phyloP scores from a whole-genome alignment of 345 rosid genomes.

The Punica granatum region DNA sequence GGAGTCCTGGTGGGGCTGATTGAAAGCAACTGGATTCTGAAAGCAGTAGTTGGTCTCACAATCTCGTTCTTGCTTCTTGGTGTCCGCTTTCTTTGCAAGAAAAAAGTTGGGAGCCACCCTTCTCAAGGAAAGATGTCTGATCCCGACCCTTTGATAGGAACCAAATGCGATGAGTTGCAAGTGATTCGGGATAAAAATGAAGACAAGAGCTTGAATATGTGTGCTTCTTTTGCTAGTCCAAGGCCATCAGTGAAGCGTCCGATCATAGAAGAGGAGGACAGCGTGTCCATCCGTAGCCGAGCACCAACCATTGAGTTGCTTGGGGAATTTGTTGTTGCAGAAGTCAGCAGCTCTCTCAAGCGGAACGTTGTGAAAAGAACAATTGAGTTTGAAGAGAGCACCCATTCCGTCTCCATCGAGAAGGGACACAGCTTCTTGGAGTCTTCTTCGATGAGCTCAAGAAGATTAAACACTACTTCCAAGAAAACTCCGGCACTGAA shows the following conservation, averaged over 20 bases:
- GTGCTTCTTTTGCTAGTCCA: background rate
- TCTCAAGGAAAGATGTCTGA: background rate
- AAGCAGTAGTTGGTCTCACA: background rate
- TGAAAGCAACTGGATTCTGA: background rate
- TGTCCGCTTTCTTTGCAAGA: background rate
- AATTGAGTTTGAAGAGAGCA: constrained; percentile 24
- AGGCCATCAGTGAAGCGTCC: background rate
- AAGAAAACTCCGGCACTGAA: background rate
- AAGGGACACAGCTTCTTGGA: constrained; percentile 15
- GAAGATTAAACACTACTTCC: background rate
- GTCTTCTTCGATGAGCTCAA: constrained; percentile 8
- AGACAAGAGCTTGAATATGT: background rate
- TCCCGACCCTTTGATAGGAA: background rate
- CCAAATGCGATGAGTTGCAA: background rate
- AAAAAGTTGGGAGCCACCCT: background rate
- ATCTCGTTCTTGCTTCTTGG: background rate
- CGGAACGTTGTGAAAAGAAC: constrained; percentile 11
- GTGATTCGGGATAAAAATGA: background rate
- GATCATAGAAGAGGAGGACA: background rate
- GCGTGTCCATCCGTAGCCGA: constrained; percentile 10
- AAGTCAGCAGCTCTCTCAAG: constrained; percentile 22
- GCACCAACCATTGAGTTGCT: constrained; percentile 41
- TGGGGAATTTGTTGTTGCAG: constrained; percentile 35
- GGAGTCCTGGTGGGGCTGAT: background rate
- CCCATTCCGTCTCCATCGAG: constrained; percentile 15